These are phyloP conservation scores for Ogataea paraovalis DNA, from an alignment of 805 yeast genomes.

Conservation along the genomic window DNA sequence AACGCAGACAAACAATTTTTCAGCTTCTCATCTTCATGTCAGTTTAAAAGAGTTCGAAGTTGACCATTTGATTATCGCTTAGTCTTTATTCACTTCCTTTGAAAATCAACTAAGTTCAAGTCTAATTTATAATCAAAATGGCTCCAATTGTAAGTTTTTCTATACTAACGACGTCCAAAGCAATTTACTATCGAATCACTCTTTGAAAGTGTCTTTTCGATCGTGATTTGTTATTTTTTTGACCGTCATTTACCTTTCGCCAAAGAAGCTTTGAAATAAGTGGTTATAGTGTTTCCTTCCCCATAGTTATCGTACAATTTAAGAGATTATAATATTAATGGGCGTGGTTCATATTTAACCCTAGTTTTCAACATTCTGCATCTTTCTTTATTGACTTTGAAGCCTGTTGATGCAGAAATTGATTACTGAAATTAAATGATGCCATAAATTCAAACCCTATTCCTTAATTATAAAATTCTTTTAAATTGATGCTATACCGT, in stretches of 20 bases:
- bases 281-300: slow-evolving; percentile 30
- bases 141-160: slow-evolving; percentile 36
- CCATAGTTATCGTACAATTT: slow-evolving; percentile 8
- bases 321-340: slow-evolving; percentile 4
- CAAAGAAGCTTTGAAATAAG: slow-evolving; percentile 4
- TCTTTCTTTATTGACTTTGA: not conserved
- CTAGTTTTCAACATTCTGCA: slow-evolving; percentile 4
- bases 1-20: not conserved
- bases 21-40: not conserved
- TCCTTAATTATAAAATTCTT: not conserved
- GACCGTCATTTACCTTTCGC: not conserved
- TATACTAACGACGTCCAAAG: not conserved
- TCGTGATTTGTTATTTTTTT: not conserved
- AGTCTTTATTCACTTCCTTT: not conserved
- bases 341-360: slow-evolving; percentile 22
- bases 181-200: not conserved
- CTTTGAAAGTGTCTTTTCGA: not conserved
- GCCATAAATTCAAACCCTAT: not conserved
- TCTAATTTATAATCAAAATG: slow-evolving; percentile 18
- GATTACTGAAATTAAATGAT: slow-evolving; percentile 4
- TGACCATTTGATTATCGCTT: not conserved
- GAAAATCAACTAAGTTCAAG: not conserved
- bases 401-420: not conserved
- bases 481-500: slow-evolving; percentile 11
- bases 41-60: not conserved